Base-by-base conservation (phyloP, 2,329 filamentous ascomycete genomes). In the Celoporthe dispersa region DNA sequence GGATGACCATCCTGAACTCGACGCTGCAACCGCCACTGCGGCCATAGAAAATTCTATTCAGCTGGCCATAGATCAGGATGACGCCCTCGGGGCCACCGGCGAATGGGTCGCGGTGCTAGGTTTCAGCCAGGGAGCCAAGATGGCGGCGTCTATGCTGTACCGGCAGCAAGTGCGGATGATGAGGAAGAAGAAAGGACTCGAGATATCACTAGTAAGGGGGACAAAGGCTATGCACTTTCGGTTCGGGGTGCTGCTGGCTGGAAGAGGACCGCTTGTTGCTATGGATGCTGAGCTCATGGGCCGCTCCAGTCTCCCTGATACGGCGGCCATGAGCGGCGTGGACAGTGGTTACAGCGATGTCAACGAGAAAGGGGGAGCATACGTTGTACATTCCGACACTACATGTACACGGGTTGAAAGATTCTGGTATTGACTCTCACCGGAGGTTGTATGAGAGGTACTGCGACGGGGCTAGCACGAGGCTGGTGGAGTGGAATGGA, bases 51-150 rank as follows among this genome's bases (percentile, higher is more conserved):
- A 57, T 2, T 31, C 53, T 12, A 57, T 57, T 6, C 53, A 57
- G 53, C 5, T 57, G 25, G 53, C 53, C 19, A 25, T 67, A 11
- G 35, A 41, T 9, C n/a, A 81, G 9, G 79, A 76, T 5, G 87
- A 90, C 74, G 79, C 85, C 72, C 69, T 68, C 16, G 84, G 84
- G 14, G 87, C 81, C 1, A 84, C 80, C 0, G 89, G 90, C 0
- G 80, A 83, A 16, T 90, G 87, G 84, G 86, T 90, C 8, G 90
- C 81, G 0, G 71, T 91, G 28, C 53, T 57, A 19, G 53, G 53
- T 14, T 57, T 57, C 74, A 19, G 62, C 44, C 53, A 57, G 25
- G 53, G 53, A 33, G 53, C 53, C 25, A 57, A 57, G 25, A 31
- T 57, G 53, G 53, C 28, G 19, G 53, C 53, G n/a, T 57, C 53